Percentiles rank a stretch among this genome's conserved stretches.
phyloP scores from a whole-genome alignment of 2,329 filamentous ascomycete species.

The Penicillium decumbens region DNA sequence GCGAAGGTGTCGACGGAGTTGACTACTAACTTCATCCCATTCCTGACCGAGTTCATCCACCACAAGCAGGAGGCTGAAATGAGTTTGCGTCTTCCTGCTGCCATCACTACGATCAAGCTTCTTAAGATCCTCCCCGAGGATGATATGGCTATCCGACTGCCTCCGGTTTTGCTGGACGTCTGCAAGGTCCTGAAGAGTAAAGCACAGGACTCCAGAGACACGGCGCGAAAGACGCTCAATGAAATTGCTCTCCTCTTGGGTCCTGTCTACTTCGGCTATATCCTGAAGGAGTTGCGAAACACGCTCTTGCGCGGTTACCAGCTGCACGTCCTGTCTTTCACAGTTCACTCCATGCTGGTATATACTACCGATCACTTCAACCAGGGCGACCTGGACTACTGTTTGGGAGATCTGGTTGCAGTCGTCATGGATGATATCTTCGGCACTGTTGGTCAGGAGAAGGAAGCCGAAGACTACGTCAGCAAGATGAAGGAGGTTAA shows the following conservation, averaged over 20 bases:
- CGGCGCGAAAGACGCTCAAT: constrained; percentile 80
- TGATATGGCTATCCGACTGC: constrained; percentile 68
- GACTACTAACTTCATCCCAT: constrained; percentile 68
- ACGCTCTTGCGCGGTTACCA: constrained; percentile 85
- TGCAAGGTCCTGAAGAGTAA: constrained; percentile 89
- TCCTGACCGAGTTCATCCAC: constrained; percentile 78
- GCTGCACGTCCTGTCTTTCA: constrained; percentile 90
- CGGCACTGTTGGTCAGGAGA: constrained; percentile 85
- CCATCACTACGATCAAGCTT: constrained; percentile 82
- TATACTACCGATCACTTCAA: constrained; percentile 66
- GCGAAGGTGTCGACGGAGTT: constrained; percentile 69
- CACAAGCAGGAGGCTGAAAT: constrained; percentile 94
- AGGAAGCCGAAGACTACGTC: constrained; percentile 92
- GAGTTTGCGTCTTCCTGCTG: constrained; percentile 84
- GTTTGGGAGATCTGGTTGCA: constrained; percentile 68
- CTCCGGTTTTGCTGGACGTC: constrained; percentile 82
- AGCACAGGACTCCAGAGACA: constrained; percentile 80
- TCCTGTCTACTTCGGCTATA: constrained; percentile 77
- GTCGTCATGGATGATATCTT: constrained; percentile 98
- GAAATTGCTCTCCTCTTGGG: constrained; percentile 80
- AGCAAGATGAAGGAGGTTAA: constrained; percentile 97
- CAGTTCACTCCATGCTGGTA: constrained; percentile 85
- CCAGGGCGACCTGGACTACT: constrained; percentile 85
- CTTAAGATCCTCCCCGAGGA: constrained; percentile 71
- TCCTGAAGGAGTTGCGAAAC: constrained; percentile 83